Evolutionary conservation across 208 protist genomes (phyloP).

Genomic region (Leishmania braziliensis): DNA sequence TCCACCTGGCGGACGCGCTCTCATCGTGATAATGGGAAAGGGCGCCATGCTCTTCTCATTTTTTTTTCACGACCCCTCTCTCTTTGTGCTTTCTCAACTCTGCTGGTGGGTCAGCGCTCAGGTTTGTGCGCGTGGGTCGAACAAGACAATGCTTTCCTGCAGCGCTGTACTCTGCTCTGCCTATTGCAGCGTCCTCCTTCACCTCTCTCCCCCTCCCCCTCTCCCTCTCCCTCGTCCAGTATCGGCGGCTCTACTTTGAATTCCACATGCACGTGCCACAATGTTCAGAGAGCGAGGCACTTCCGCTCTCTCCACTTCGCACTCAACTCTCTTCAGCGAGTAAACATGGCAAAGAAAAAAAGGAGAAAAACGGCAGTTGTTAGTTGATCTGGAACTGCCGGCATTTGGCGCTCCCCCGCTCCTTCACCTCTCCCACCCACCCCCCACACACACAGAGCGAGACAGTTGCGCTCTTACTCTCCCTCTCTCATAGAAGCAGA

Average conservation of each 20-base stretch:
- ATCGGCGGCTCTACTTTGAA: not conserved
- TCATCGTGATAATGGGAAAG: not conserved
- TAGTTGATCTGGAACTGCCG: too few relatives aligned
- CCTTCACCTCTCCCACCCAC: not conserved
- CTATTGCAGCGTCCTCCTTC: too few relatives aligned
- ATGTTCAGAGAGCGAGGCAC: not conserved
- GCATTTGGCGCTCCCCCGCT: not conserved
- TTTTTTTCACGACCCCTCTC: not conserved
- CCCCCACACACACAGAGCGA: not conserved
- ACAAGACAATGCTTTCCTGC: not conserved
- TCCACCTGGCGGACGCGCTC: not conserved
- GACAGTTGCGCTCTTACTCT: not conserved
- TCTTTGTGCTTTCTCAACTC: not conserved
- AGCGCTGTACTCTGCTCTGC: not conserved
- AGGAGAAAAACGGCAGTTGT: not conserved
- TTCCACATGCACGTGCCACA: not conserved
- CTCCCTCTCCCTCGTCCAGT: not conserved
- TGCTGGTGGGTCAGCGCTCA: not conserved
- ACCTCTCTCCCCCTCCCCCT: not conserved
- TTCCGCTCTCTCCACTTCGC: not conserved
- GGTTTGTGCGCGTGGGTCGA: not conserved
- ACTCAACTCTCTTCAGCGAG: too few relatives aligned
- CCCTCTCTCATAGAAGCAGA: not conserved
- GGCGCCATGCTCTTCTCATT: not conserved
- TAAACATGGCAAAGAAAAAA: too few relatives aligned